Conservation (phyloP, 306 rosid genomes). For the Rosa rugosa region DNA sequence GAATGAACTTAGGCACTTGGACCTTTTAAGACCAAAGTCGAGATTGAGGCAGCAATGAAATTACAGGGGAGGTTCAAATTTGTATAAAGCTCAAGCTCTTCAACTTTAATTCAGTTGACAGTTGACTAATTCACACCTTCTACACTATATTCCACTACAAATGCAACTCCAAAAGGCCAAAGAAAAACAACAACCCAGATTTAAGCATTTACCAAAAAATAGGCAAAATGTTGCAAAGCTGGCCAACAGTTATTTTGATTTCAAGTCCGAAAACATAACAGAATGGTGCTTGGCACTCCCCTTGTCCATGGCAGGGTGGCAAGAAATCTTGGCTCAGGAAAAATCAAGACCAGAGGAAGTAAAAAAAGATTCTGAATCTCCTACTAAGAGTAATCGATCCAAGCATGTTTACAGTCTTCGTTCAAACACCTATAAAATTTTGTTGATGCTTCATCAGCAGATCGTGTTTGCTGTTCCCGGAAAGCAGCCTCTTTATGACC, state of each 20-base stretch:
- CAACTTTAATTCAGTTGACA: not conserved
- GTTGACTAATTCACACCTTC: not conserved
- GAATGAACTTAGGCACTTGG: not conserved
- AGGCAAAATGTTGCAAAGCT: not conserved
- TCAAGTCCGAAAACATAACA: not conserved
- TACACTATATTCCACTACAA: not conserved
- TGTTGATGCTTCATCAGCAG: constrained; percentile 74
- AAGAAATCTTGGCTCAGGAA: not conserved
- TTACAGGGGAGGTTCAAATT: not conserved
- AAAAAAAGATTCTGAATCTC: not conserved
- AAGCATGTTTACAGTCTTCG: constrained; percentile 38
- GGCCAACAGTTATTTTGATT: not conserved
- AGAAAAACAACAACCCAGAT: not conserved
- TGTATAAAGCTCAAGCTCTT: not conserved
- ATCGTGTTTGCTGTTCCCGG: constrained; percentile 54
- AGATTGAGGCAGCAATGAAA: not conserved
- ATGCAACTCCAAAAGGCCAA: not conserved
- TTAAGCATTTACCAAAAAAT: not conserved
- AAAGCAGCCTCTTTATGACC: constrained; percentile 45
- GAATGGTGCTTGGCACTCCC: not conserved
- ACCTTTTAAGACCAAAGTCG: not conserved
- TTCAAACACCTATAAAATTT: constrained; percentile 57
- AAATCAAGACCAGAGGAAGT: not conserved
- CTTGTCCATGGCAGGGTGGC: not conserved
- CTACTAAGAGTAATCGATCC: constrained; percentile 42